These are phyloP conservation scores for Pseudogymnoascus sp. DNA, from an alignment of 2,329 filamentous ascomycete species.

Conservation along the genomic window DNA sequence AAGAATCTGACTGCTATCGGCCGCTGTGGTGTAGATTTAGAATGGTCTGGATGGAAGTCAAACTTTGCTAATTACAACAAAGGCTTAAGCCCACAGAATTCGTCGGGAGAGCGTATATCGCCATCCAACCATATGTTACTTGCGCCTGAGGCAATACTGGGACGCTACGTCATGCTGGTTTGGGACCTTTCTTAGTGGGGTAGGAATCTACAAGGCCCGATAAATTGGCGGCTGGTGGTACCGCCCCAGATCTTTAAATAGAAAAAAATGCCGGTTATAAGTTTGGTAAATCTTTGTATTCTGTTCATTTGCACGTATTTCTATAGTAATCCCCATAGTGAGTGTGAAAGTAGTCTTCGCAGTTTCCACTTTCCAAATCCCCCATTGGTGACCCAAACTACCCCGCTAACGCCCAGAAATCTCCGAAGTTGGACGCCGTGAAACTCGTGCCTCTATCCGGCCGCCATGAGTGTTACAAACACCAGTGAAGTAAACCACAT, in stretches of 20 bases:
- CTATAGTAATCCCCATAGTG: not conserved
- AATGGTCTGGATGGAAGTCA: not conserved
- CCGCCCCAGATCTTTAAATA: slow-evolving; percentile 1
- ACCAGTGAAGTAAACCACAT: not conserved
- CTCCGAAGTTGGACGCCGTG: not conserved
- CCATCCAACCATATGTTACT: not conserved
- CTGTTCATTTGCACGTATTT: not conserved
- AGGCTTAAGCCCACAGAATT: not conserved
- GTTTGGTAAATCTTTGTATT: not conserved
- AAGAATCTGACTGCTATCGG: not conserved
- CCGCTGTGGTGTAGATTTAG: not conserved
- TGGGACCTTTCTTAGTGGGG: slow-evolving; percentile 3
- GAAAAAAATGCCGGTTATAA: not conserved
- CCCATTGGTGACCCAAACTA: not conserved
- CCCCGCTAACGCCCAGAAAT: not conserved
- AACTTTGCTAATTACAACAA: not conserved
- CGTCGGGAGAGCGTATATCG: not conserved
- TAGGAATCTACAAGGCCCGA: not conserved
- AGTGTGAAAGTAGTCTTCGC: not conserved
- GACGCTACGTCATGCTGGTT: not conserved
- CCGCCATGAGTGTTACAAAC: not conserved
- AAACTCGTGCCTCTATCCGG: slow-evolving; percentile 1
- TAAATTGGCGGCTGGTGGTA: not conserved
- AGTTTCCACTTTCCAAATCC: not conserved
- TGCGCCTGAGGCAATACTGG: slow-evolving; percentile 5